Percentiles rank a stretch among this genome's conserved stretches.
Conservation (phyloP, 257 asterid genomes). For the Ligustrum vulgare region DNA sequence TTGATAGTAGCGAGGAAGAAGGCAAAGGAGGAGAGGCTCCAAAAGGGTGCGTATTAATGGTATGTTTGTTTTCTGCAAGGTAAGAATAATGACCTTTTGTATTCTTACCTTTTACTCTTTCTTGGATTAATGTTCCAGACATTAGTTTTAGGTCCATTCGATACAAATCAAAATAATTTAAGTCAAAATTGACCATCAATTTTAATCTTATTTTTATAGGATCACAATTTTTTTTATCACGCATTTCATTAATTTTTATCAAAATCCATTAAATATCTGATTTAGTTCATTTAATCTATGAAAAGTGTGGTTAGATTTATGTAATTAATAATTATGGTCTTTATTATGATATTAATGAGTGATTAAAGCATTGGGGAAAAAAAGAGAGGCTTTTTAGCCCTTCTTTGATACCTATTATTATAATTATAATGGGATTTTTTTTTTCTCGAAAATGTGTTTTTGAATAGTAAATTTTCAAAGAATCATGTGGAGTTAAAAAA, state of each 20-base stretch:
- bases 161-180: too few species aligned
- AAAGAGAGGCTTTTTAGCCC: too few species aligned
- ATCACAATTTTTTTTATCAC: too few species aligned
- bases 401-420: too few species aligned
- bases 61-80: constrained; percentile 23
- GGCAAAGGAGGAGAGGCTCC: constrained; percentile 13
- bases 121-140: neutral
- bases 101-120: constrained; percentile 1
- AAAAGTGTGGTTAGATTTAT: neutral
- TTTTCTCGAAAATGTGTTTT: too few species aligned
- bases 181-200: too few species aligned
- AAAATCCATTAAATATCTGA: too few species aligned
- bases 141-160: neutral
- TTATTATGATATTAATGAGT: neutral
- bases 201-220: too few species aligned
- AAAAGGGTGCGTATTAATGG: constrained; percentile 26
- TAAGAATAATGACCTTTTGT: constrained; percentile 25
- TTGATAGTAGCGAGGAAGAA: neutral
- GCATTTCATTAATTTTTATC: too few species aligned
- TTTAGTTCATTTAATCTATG: neutral
- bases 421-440: too few species aligned
- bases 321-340: neutral
- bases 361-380: neutral
- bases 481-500: too few species aligned
- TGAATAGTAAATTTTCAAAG: too few species aligned